These are phyloP conservation scores for Chamaecyparis obtusa DNA, from an alignment of 75 land plant genomes.

Conservation along the genomic window DNA sequence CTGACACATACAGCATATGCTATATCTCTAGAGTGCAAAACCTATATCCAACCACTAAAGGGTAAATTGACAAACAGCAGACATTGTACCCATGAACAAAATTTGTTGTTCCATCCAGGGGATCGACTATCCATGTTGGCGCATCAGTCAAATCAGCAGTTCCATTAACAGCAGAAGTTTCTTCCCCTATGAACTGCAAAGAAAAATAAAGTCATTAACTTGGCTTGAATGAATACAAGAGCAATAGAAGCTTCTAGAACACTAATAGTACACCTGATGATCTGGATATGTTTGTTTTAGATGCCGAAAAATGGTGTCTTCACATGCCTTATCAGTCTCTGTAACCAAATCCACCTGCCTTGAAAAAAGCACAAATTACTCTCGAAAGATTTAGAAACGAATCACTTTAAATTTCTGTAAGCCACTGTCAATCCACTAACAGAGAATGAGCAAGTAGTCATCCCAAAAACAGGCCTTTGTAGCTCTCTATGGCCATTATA, in stretches of 20 bases:
- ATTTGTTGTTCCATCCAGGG: conserved; percentile 96
- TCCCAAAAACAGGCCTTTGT: neutral
- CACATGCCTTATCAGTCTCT: conserved; percentile 95
- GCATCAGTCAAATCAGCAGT: conserved; percentile 63
- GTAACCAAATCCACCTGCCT: conserved; percentile 95
- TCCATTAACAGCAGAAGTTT: conserved; percentile 81
- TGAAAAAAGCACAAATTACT: neutral
- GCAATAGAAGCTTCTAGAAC: neutral
- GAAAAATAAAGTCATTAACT: neutral
- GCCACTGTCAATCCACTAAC: neutral
- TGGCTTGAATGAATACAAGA: neutral
- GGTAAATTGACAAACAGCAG: neutral
- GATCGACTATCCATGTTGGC: conserved; percentile 97
- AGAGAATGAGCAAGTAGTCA: neutral
- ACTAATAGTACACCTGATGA: conserved; percentile 56
- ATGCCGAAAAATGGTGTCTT: conserved; percentile 68
- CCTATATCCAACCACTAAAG: neutral
- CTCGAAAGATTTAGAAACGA: neutral
- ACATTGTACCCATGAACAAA: conserved; percentile 83
- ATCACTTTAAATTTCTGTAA: neutral
- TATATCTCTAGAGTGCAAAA: neutral
- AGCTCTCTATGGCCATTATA: neutral
- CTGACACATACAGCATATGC: neutral
- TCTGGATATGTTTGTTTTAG: conserved; percentile 60
- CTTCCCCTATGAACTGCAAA: conserved; percentile 89